Base-by-base conservation (phyloP, 2,329 filamentous ascomycete species). In the Pestalotiopsis sp. region DNA sequence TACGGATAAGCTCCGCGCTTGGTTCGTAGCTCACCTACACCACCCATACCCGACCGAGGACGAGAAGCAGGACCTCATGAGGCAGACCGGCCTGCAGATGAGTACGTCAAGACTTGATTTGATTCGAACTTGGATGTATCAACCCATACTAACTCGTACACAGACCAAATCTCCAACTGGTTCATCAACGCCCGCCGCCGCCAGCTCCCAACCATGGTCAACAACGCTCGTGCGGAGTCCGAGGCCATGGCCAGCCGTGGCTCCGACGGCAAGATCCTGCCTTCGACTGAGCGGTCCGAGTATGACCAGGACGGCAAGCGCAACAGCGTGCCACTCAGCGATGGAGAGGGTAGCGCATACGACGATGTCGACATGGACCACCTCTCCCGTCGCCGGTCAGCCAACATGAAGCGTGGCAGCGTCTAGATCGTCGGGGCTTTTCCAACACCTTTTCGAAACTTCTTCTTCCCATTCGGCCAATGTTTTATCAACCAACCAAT, bases 31-130 rank as follows among this genome's bases (percentile, higher is more conserved):
- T n/a, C 92, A 96, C 78, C 80, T 94, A 7, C 85, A 90, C 70
- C 93, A 96, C 76, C 93, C 94, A 0, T 97, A 97, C 77, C 94
- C 94, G 1, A 94, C 90, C 4, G 93, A 97, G 79, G 93, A 97
- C 71, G 92, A 97, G 81, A 97, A 97, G 80, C 89, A 95, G 76
- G 88, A 92, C 69, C 85, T 97, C 62, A 93, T 94, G 86, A 86
- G 87, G 61, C 85, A 90, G 75, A 97, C 94, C 0, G 90, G 90
- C 0, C 83, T 97, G 36, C 91, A 93, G 67, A 91, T 97, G 83
- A 95, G 92, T 89, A 85, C 83, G 90, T 88, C 77, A 73, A 62
- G 69, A 7, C 68, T 31, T 4, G 25, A 14, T 36, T 38, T 7
- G 6, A 7, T 9, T 12, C 38, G 62, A 25, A 14, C 25, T 20